phyloP scores from a whole-genome alignment of 2,329 filamentous ascomycete genomes.

The Fusarium avenaceum region DNA sequence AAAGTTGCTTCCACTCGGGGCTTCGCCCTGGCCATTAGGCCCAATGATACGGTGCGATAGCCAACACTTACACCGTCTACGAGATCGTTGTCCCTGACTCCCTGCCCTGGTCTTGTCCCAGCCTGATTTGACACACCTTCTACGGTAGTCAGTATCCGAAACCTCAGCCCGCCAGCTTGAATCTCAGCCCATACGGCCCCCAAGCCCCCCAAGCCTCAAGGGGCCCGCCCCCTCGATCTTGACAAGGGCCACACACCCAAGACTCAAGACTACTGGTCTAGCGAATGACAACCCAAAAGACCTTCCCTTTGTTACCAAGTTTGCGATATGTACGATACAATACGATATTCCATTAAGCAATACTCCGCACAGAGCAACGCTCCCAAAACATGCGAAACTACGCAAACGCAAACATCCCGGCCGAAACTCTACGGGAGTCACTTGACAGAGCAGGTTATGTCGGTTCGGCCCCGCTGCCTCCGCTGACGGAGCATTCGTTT shows the following conservation, averaged over 20 bases:
- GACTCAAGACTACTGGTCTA: too few species aligned
- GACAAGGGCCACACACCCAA: slow-evolving; percentile 40
- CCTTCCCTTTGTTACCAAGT: slow-evolving; percentile 23
- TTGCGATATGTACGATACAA: slow-evolving; percentile 9
- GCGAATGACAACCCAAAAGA: slow-evolving; percentile 4
- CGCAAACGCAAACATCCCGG: neutral
- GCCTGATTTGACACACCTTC: slow-evolving; percentile 26
- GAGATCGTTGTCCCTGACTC: slow-evolving; percentile 31
- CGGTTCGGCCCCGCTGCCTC: slow-evolving; percentile 43
- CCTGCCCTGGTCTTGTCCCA: slow-evolving; percentile 4
- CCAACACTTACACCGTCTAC: slow-evolving; percentile 15
- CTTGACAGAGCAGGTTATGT: slow-evolving; percentile 9
- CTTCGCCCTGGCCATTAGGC: slow-evolving; percentile 18
- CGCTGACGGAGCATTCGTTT: slow-evolving; percentile 39
- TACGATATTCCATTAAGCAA: slow-evolving; percentile 19
- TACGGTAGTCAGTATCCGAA: slow-evolving; percentile 42
- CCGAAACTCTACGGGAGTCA: slow-evolving; percentile 6
- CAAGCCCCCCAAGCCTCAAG: slow-evolving; percentile 14
- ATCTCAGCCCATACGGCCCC: slow-evolving; percentile 49
- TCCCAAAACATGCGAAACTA: slow-evolving; percentile 1
- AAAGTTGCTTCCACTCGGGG: slow-evolving; percentile 18
- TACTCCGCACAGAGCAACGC: neutral
- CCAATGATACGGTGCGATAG: slow-evolving; percentile 9
- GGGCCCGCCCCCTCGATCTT: slow-evolving; percentile 41
- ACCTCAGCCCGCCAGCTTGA: slow-evolving; percentile 46